Base-by-base conservation (phyloP, 2,329 filamentous ascomycete genomes). In the Botrytis squamosa region DNA sequence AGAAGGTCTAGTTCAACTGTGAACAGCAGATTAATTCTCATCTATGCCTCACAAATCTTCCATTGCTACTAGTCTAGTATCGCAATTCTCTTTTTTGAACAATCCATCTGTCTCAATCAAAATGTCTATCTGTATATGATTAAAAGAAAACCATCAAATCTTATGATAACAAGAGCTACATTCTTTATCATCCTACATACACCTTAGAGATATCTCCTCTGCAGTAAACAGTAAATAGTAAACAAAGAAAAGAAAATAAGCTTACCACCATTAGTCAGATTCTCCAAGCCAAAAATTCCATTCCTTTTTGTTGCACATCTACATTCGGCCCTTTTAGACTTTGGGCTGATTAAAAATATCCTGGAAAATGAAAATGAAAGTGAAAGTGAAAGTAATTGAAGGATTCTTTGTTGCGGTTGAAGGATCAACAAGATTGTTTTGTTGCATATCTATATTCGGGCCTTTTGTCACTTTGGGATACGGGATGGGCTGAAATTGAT, bases 51-150 rank as follows among this genome's bases (percentile, higher is more conserved):
- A 20, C 44, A 46, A 22, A 46, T 46, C 44, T 22, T 46, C 8
- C 44, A 46, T 46, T 46, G 18, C 44, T 46, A 22, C 7, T 20
- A 46, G 44, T 20, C 7, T 22, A 22, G 20, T 9, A 46, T 46
- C 22, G 3, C 0, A 46, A 5, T 42, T 42, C 42, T 42, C 16
- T 42, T 16, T 16, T 18, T 1, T 42, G 5, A 42, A 42, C 6
- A 22, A 22, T 2, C 20, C 7, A 1, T 9, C 0, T 8, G 44
- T 7, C 9, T 22, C 3, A 2, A 46, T 9, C 44, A 22, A 4
- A 46, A 46, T 46, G 9, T 22, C 44, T 22, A 46, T 46, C 44
- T 8, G 6, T 22, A 9, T 1, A 46, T 22, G 9, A 22, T 29
- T 4, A 3, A 18, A 18, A 29, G n/a, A 3, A 57, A 57, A 29